Conservation (phyloP, 2,329 filamentous ascomycete species). For the Aureobasidium musti region DNA sequence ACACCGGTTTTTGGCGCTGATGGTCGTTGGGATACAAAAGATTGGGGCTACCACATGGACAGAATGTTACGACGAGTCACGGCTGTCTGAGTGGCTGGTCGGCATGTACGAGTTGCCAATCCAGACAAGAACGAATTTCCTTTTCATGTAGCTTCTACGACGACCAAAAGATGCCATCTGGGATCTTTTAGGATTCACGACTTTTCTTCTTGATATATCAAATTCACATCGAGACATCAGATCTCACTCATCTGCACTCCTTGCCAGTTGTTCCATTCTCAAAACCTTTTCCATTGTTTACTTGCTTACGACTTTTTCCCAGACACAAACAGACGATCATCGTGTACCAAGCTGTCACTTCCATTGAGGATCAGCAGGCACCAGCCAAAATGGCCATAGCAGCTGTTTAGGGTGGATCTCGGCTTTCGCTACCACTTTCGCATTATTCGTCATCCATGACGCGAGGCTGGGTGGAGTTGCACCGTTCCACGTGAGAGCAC, state of each 20-base stretch:
- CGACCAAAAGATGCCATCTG: constrained; percentile 26
- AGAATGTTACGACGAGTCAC: constrained; percentile 11
- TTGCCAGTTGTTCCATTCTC: neutral
- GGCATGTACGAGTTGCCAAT: constrained; percentile 3
- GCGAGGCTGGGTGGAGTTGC: constrained; percentile 12
- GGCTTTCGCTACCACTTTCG: neutral
- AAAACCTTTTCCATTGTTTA: neutral
- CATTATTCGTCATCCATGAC: constrained; percentile 22
- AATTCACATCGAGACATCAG: constrained; percentile 12
- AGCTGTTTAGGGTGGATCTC: neutral
- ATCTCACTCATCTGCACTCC: neutral
- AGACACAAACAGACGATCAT: constrained; percentile 17
- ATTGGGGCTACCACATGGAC: constrained; percentile 15
- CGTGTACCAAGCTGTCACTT: neutral
- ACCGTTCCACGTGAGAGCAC: constrained; percentile 8
- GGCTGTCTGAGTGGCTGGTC: constrained; percentile 8
- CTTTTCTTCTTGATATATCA: constrained; percentile 6
- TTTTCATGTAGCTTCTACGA: constrained; percentile 17
- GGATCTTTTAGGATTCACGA: constrained; percentile 28
- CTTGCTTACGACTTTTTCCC: neutral
- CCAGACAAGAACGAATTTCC: constrained; percentile 23
- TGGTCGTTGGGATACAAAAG: constrained; percentile 25
- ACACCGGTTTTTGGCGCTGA: constrained; percentile 13
- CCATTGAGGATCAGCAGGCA: neutral
- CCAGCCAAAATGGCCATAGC: neutral